A percentile compares a stretch with the other conserved stretches of the same genome.
phyloP scores from a whole-genome alignment of 1,284 basidiomycete genomes.

The Austroboletus niveus region DNA sequence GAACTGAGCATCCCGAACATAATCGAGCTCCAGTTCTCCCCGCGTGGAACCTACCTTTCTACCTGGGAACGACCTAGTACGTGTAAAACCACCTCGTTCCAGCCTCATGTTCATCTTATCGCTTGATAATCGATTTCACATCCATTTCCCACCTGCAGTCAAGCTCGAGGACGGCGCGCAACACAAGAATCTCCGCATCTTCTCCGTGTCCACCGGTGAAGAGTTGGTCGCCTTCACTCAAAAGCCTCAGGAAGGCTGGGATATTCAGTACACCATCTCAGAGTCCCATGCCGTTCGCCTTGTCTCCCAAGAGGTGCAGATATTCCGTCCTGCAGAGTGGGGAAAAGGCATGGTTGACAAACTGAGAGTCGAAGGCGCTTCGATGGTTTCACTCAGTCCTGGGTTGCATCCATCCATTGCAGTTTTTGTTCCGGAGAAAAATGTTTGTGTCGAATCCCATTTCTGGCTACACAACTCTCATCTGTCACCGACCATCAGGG shows the following conservation, averaged over 20 bases:
- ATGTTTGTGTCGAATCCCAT: slow-evolving; percentile 43
- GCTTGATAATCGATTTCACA: slow-evolving; percentile 8
- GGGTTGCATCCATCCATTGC: slow-evolving; percentile 84
- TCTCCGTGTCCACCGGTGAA: slow-evolving; percentile 78
- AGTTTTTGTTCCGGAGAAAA: slow-evolving; percentile 92
- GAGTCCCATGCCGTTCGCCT: slow-evolving; percentile 88
- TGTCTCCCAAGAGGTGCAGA: slow-evolving; percentile 83
- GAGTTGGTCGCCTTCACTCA: slow-evolving; percentile 81
- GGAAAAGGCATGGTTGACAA: slow-evolving; percentile 78
- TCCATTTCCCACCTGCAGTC: slow-evolving; percentile 34
- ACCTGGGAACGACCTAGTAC: slow-evolving; percentile 89
- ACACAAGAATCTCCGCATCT: slow-evolving; percentile 87
- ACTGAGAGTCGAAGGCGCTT: slow-evolving; percentile 79
- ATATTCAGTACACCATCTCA: slow-evolving; percentile 88
- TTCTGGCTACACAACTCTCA: not conserved
- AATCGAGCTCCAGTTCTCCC: slow-evolving; percentile 88
- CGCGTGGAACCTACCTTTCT: slow-evolving; percentile 87
- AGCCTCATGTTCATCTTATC: slow-evolving; percentile 19
- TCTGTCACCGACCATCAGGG: slow-evolving; percentile 48
- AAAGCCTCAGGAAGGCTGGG: slow-evolving; percentile 83
- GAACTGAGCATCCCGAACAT: slow-evolving; percentile 72
- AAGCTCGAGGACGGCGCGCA: slow-evolving; percentile 81
- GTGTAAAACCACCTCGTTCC: slow-evolving; percentile 18
- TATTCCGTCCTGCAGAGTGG: slow-evolving; percentile 83
- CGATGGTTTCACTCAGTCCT: slow-evolving; percentile 74